A percentile compares a stretch with the other conserved stretches of the same genome.
These are phyloP conservation scores for Elsinoe australis DNA, from an alignment of 2,329 filamentous ascomycete species.

Conservation along the genomic window DNA sequence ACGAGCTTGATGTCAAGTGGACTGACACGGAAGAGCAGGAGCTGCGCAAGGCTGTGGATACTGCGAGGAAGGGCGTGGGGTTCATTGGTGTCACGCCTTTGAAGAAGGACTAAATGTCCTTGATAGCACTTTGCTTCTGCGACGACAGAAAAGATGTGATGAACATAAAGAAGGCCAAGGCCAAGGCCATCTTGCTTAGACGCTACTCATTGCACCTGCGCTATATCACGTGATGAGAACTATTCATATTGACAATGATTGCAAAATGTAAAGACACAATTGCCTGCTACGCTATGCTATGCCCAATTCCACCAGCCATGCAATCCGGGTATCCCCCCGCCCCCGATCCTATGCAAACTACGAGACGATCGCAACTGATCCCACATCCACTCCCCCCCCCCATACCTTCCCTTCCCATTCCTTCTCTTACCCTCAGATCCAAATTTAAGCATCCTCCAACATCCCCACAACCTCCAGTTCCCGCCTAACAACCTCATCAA, in stretches of 20 bases:
- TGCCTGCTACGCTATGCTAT: background rate
- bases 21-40: slow-evolving; percentile 57
- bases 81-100: slow-evolving; percentile 52
- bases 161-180: background rate
- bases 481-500: slow-evolving; percentile 61
- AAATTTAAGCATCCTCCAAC: slow-evolving; percentile 45
- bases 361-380: no score
- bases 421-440: background rate
- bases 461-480: slow-evolving; percentile 64
- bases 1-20: slow-evolving; percentile 56
- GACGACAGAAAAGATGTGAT: background rate
- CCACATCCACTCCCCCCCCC: no score
- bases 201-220: no score
- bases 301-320: no score
- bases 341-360: no score
- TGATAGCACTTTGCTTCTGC: background rate
- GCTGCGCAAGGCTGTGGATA: slow-evolving; percentile 48
- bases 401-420: background rate
- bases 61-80: slow-evolving; percentile 51
- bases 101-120: no score
- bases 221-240: no score
- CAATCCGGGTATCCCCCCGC: background rate
- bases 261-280: no score
- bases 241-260: no score
- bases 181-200: no score